phyloP scores from a whole-genome alignment of 305 asterid genomes.

The Nicotiana rustica region DNA sequence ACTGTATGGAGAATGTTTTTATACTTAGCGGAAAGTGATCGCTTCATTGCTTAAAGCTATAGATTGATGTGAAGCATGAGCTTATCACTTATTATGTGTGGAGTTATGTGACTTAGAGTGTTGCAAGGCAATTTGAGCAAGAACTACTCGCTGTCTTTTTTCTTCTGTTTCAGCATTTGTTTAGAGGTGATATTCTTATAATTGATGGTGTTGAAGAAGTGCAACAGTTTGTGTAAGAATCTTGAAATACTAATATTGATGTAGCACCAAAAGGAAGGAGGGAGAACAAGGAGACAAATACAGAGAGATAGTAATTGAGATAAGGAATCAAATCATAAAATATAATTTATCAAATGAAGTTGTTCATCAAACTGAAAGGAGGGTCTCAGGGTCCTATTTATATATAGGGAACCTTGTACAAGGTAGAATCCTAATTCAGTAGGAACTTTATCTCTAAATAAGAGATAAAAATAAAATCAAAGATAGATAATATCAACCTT shows the following conservation, averaged over 20 bases:
- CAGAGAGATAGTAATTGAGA: not conserved
- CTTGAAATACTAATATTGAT: not conserved
- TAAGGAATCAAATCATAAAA: not conserved
- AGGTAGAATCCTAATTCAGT: not conserved
- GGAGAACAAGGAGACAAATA: not conserved
- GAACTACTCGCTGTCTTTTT: not conserved
- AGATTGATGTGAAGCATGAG: not conserved
- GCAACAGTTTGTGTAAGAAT: not conserved
- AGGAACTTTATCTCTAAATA: constrained; percentile 9
- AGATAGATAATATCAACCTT: not conserved
- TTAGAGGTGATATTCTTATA: constrained; percentile 11
- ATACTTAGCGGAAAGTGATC: not conserved
- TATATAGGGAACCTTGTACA: not conserved
- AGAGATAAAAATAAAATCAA: not conserved
- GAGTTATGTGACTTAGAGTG: not conserved
- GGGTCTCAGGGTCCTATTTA: constrained; percentile 8
- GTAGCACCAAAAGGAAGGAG: constrained; percentile 7
- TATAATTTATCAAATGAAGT: not conserved
- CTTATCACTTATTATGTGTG: constrained; percentile 7
- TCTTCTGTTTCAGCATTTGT: not conserved
- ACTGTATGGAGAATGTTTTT: not conserved
- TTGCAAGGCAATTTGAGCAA: not conserved
- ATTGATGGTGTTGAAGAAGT: constrained; percentile 21
- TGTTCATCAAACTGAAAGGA: not conserved
- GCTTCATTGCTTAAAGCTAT: not conserved